Percentiles rank a stretch among this genome's conserved stretches.
These are phyloP conservation scores for Sporothrix brasiliensis DNA, from an alignment of 2,329 filamentous ascomycete genomes.

Conservation along the genomic window DNA sequence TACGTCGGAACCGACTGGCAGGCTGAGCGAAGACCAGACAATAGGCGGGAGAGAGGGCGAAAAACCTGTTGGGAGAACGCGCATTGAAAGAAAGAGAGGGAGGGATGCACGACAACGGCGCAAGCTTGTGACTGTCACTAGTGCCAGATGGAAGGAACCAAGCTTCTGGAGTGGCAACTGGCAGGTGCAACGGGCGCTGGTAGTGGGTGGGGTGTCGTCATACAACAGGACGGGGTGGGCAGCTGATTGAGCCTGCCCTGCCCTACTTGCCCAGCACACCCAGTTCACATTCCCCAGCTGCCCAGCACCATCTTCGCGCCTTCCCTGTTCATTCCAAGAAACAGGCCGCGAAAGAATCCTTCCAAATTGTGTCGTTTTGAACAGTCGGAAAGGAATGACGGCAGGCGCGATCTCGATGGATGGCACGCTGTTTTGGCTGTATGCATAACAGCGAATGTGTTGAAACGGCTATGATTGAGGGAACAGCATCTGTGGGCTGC, in stretches of 20 bases:
- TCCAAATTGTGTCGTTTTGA: not conserved
- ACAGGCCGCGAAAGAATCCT: not conserved
- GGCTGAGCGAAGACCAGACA: not conserved
- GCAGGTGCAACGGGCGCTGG: slow-evolving; percentile 13
- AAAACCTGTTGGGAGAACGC: slow-evolving; percentile 13
- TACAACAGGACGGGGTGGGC: slow-evolving; percentile 12
- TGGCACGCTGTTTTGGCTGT: not conserved
- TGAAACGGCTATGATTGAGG: too few relatives aligned
- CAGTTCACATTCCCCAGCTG: slow-evolving; percentile 5
- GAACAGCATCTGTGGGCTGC: too few relatives aligned
- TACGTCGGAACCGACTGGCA: not conserved
- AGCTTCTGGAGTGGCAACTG: slow-evolving; percentile 19
- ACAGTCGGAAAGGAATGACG: not conserved
- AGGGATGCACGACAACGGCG: slow-evolving; percentile 19
- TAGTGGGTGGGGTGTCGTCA: slow-evolving; percentile 19
- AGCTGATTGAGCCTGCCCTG: slow-evolving; percentile 14
- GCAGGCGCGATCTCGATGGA: slow-evolving; percentile 6
- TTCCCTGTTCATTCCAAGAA: slow-evolving; percentile 21
- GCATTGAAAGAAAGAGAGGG: not conserved
- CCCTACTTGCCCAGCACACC: not conserved
- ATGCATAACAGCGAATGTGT: too few relatives aligned
- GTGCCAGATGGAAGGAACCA: slow-evolving; percentile 9
- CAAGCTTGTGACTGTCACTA: slow-evolving; percentile 22
- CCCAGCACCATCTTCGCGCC: not conserved
- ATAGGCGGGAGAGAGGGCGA: not conserved